A percentile compares a stretch with the other conserved stretches of the same genome.
Conservation (phyloP, 2,329 filamentous ascomycete species). For the Colletotrichum ledebouriae region DNA sequence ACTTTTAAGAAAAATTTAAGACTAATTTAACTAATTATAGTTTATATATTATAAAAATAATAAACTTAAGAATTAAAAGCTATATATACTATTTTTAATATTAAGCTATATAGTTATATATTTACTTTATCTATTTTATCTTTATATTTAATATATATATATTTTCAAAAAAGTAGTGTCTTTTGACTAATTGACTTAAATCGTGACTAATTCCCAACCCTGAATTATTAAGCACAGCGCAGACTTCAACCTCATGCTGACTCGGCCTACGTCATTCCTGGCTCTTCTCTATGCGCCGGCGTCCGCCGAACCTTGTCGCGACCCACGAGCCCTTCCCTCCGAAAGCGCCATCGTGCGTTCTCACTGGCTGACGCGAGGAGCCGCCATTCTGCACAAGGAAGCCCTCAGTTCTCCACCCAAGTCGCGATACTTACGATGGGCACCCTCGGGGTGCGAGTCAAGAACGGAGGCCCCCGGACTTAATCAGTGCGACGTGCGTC, state of each 20-base stretch:
- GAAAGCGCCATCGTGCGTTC: not conserved
- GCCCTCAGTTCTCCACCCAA: slow-evolving; percentile 7
- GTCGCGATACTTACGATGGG: slow-evolving; percentile 26
- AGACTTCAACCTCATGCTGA: not conserved
- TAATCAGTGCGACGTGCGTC: slow-evolving; percentile 15
- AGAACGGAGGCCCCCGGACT: slow-evolving; percentile 11
- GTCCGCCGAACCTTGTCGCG: slow-evolving; percentile 12
- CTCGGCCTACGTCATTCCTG: slow-evolving; percentile 38
- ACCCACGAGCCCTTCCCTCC: slow-evolving; percentile 32
- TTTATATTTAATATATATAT: no score
- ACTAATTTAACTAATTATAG: no score
- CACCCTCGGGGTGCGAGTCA: slow-evolving; percentile 16
- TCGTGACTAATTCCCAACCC: no score
- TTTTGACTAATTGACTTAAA: no score
- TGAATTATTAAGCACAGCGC: not conserved
- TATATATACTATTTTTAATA: no score
- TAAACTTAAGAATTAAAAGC: no score
- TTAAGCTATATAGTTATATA: no score
- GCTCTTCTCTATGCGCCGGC: slow-evolving; percentile 15
- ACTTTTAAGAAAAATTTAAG: no score
- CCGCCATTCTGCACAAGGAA: slow-evolving; percentile 15
- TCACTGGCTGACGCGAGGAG: not conserved
- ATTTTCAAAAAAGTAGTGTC: no score
- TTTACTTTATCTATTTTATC: no score
- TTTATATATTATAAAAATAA: no score